These are phyloP conservation scores for Phtheirospermum japonicum DNA, from an alignment of 257 asterid species.

Conservation along the genomic window DNA sequence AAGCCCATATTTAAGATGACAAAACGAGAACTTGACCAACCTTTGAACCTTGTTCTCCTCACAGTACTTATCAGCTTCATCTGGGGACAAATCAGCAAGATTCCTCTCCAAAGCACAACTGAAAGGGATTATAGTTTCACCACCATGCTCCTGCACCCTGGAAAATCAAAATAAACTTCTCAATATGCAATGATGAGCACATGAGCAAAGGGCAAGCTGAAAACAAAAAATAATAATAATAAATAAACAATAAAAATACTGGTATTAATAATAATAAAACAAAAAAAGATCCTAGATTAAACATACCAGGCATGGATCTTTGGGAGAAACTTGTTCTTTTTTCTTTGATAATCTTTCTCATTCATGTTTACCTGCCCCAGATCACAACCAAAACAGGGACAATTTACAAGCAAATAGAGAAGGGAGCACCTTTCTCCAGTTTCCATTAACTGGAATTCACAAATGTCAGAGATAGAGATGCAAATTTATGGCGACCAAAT, in stretches of 20 bases:
- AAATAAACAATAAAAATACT: background rate
- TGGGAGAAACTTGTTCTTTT: constrained; percentile 99
- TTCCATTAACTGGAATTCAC: constrained; percentile 5
- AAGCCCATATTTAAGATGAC: constrained; percentile 7
- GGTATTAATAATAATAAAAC: too few relatives aligned
- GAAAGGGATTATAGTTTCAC: constrained; percentile 83
- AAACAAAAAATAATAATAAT: background rate
- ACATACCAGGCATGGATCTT: constrained; percentile 97
- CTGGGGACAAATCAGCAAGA: constrained; percentile 82
- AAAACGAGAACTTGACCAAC: constrained; percentile 39
- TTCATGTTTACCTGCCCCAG: constrained; percentile 92
- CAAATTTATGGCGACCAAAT: background rate
- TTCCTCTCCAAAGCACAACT: constrained; percentile 89
- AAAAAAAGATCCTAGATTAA: constrained; percentile 6
- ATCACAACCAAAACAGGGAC: constrained; percentile 22
- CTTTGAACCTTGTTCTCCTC: constrained; percentile 95
- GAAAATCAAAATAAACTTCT: constrained; percentile 26
- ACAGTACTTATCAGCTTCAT: constrained; percentile 86
- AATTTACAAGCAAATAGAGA: constrained; percentile 15
- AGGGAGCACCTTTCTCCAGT: constrained; percentile 2
- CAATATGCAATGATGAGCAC: background rate
- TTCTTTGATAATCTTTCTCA: constrained; percentile 92
- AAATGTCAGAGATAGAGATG: background rate
- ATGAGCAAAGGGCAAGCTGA: constrained; percentile 4
- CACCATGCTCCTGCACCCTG: constrained; percentile 99